These are phyloP conservation scores for Eucalyptus rudis DNA, from an alignment of 345 rosid genomes.

Conservation along the genomic window DNA sequence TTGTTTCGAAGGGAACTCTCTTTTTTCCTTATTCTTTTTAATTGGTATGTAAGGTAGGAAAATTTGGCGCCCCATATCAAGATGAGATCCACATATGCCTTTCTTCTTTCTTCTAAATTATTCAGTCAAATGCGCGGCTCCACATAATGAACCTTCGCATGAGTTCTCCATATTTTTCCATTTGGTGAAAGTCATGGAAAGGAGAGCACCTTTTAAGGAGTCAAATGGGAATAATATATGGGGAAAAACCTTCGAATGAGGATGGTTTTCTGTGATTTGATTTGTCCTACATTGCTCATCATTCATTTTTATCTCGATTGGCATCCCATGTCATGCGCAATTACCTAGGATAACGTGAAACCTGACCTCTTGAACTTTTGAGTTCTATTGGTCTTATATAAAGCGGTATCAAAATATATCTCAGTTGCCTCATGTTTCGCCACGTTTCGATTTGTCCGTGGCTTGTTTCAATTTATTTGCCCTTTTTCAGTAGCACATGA, in stretches of 20 bases:
- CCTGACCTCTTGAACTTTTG: neutral
- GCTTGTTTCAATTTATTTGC: neutral
- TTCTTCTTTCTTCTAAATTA: neutral
- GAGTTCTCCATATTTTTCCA: neutral
- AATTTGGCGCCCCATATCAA: neutral
- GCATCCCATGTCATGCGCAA: neutral
- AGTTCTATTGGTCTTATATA: neutral
- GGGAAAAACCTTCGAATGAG: neutral
- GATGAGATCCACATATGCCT: neutral
- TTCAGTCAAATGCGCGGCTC: neutral
- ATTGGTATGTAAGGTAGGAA: neutral
- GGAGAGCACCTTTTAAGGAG: neutral
- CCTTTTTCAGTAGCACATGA: neutral
- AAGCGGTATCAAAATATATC: neutral
- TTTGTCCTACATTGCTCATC: neutral
- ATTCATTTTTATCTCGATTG: neutral
- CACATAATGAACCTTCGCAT: neutral
- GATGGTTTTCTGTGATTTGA: neutral
- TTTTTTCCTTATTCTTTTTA: neutral
- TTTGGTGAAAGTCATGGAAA: neutral
- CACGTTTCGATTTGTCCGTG: neutral
- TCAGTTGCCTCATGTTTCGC: neutral
- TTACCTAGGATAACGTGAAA: neutral
- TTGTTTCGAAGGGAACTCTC: neutral
- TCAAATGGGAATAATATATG: neutral